Percentiles rank a stretch among this genome's conserved stretches.
Conservation (phyloP, 306 rosid species). For the Ammopiptanthus mongolicus region DNA sequence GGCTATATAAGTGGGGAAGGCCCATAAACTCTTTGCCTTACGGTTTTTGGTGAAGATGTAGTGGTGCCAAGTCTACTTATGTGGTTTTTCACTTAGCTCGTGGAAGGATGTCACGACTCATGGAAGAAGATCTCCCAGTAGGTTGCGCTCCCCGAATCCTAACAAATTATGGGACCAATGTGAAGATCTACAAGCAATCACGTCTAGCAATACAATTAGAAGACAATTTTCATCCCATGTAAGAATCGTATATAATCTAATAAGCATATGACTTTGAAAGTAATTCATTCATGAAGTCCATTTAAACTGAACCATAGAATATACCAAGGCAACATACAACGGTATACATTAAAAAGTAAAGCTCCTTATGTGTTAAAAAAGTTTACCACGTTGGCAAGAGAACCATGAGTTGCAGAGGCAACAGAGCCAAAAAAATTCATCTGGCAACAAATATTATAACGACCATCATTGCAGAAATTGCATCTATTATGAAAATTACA, state of each 20-base stretch:
- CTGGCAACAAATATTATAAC: slow-evolving; percentile 41
- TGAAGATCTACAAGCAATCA: neutral
- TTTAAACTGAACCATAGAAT: neutral
- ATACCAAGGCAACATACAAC: neutral
- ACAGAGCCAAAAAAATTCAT: slow-evolving; percentile 44
- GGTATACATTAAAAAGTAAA: neutral
- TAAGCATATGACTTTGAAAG: neutral
- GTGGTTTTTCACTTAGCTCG: no score
- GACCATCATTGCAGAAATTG: slow-evolving; percentile 32
- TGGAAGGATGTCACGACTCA: no score
- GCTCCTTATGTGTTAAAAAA: no score
- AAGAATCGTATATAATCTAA: neutral
- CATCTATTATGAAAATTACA: no score
- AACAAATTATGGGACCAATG: neutral
- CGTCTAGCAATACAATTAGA: neutral
- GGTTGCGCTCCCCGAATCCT: no score
- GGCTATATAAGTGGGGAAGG: no score
- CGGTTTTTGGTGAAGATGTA: no score
- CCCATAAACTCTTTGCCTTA: no score
- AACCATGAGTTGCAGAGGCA: slow-evolving; percentile 28
- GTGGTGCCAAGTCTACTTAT: no score
- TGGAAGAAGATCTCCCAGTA: no score
- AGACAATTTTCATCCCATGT: neutral
- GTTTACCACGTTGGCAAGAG: slow-evolving; percentile 39
- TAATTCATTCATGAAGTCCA: no score